Conservation (phyloP, 371 early-diverging fungal species). For the Capniomyces stellatus region DNA sequence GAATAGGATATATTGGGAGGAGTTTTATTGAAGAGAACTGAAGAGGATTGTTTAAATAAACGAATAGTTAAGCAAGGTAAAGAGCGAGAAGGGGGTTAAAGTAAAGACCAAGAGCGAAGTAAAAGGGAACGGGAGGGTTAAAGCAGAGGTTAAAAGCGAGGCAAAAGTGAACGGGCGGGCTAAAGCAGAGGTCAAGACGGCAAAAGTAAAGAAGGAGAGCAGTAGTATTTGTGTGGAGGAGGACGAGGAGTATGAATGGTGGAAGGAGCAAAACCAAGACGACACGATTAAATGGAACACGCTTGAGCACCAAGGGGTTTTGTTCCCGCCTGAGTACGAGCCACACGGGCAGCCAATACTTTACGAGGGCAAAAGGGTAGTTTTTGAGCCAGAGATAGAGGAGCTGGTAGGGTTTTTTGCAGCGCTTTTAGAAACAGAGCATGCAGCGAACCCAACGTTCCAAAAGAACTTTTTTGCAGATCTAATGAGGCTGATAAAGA, state of each 20-base stretch:
- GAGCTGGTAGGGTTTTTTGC: slow-evolving; percentile 94
- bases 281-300: slow-evolving; percentile 64
- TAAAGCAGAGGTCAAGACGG: background rate
- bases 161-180: background rate
- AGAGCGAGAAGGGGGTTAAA: too few relatives aligned
- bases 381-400: slow-evolving; percentile 64
- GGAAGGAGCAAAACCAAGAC: slow-evolving; percentile 30
- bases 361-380: slow-evolving; percentile 66
- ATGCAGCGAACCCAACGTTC: slow-evolving; percentile 67
- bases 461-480: slow-evolving; percentile 84
- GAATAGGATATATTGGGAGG: too few relatives aligned
- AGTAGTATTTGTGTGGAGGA: background rate
- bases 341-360: slow-evolving; percentile 79
- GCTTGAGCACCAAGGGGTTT: slow-evolving; percentile 72
- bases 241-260: slow-evolving; percentile 33
- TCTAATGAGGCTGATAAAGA: slow-evolving; percentile 43
- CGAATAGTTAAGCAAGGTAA: too few relatives aligned
- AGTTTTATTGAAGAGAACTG: too few relatives aligned
- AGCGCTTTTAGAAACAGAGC: slow-evolving; percentile 63
- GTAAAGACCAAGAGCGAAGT: too few relatives aligned
- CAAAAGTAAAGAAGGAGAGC: background rate
- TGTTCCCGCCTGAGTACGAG: slow-evolving; percentile 82
- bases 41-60: too few relatives aligned
- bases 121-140: background rate
- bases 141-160: background rate